A percentile compares a stretch with the other conserved stretches of the same genome.
phyloP scores from a whole-genome alignment of 1,284 basidiomycete species.

The Austroboletus sp. region DNA sequence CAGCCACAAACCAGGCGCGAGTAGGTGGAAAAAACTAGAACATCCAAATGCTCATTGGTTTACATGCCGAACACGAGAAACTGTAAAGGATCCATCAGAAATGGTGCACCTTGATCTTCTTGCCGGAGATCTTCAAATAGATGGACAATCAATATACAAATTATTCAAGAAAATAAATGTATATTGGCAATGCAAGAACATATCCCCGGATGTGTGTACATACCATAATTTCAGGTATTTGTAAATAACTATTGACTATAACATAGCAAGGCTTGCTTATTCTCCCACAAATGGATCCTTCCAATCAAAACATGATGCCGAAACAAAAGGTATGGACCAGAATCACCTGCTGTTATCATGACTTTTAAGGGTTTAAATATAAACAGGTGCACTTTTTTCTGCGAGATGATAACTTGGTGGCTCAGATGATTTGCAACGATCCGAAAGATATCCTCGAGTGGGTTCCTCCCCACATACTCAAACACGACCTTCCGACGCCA shows the following conservation, averaged over 20 bases:
- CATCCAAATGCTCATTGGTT: not conserved
- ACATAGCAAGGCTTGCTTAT: no score
- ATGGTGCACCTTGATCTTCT: not conserved
- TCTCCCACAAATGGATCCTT: no score
- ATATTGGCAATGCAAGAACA: conserved; percentile 31
- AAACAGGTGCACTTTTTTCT: conserved; percentile 30
- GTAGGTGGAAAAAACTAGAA: not conserved
- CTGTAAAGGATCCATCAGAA: not conserved
- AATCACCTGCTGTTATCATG: not conserved
- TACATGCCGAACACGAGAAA: not conserved
- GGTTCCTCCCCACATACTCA: not conserved
- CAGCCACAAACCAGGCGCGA: not conserved
- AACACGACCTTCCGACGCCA: conserved; percentile 32
- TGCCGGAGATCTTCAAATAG: not conserved
- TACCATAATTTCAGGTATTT: no score
- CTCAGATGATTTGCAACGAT: not conserved
- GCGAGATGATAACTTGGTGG: not conserved
- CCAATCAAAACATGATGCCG: conserved; percentile 1
- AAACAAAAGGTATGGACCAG: not conserved
- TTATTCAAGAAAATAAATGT: conserved; percentile 33
- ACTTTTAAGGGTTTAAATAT: conserved; percentile 6
- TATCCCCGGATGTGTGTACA: conserved; percentile 30
- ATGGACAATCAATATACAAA: conserved; percentile 35
- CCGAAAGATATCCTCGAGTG: conserved; percentile 19
- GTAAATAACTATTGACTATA: no score